These are phyloP conservation scores for Phaeolepiota aurea DNA, from an alignment of 768 basidiomycete genomes.

Conservation along the genomic window DNA sequence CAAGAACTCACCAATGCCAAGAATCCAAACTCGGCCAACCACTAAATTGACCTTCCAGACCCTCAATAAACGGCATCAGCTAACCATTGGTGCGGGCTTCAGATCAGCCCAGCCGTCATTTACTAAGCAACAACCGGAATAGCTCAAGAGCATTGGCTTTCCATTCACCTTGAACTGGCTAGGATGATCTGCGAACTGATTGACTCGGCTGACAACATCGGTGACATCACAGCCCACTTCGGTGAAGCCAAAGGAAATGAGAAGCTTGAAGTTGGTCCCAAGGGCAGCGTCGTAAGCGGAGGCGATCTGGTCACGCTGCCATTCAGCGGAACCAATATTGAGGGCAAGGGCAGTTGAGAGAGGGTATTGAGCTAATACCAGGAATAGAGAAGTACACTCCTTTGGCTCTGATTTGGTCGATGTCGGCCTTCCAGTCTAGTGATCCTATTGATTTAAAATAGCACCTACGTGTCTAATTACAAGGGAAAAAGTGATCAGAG, in stretches of 20 bases:
- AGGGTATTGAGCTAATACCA: slow-evolving; percentile 8
- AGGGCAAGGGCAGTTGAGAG: slow-evolving; percentile 34
- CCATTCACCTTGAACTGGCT: slow-evolving; percentile 48
- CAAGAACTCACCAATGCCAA: slow-evolving; percentile 34
- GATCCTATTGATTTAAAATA: not conserved
- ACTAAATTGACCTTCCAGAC: slow-evolving; percentile 35
- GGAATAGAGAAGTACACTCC: slow-evolving; percentile 27
- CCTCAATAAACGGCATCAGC: slow-evolving; percentile 50
- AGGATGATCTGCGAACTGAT: slow-evolving; percentile 38
- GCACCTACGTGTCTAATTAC: slow-evolving; percentile 32
- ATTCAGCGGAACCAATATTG: slow-evolving; percentile 49
- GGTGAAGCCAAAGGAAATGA: slow-evolving; percentile 50
- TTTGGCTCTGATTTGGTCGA: slow-evolving; percentile 28
- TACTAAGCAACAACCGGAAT: slow-evolving; percentile 53
- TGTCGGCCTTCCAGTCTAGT: slow-evolving; percentile 35
- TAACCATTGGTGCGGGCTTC: slow-evolving; percentile 39
- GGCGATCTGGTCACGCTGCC: slow-evolving; percentile 38
- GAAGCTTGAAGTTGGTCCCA: slow-evolving; percentile 39
- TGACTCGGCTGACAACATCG: slow-evolving; percentile 33
- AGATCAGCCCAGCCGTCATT: slow-evolving; percentile 35
- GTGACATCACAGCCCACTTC: slow-evolving; percentile 38
- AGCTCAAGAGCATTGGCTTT: slow-evolving; percentile 53
- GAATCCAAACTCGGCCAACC: slow-evolving; percentile 41
- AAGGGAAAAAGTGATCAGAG: slow-evolving; percentile 1
- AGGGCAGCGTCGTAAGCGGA: slow-evolving; percentile 43